phyloP scores from a whole-genome alignment of 177 flowering plant species.

The Tripterygium wilfordii region DNA sequence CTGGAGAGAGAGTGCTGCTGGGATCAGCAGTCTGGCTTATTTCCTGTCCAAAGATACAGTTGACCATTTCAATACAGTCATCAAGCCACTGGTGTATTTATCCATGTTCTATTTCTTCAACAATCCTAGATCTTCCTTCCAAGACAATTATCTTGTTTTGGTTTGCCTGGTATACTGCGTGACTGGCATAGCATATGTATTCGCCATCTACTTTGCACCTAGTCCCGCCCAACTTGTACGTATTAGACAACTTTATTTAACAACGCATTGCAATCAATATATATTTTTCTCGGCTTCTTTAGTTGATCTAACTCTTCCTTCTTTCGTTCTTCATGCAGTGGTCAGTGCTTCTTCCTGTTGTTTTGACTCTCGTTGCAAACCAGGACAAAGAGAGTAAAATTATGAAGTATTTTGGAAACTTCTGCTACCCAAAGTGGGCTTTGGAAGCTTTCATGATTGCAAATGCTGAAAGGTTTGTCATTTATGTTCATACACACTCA shows the following conservation, averaged over 20 bases:
- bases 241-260: background rate
- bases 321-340: constrained; percentile 46
- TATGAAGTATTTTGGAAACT: constrained; percentile 28
- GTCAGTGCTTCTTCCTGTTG: constrained; percentile 95
- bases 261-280: background rate
- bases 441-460: constrained; percentile 21
- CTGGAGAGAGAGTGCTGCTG: constrained; percentile 69
- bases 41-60: constrained; percentile 85
- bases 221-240: constrained; percentile 90
- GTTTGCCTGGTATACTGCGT: constrained; percentile 93
- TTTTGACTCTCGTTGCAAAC: constrained; percentile 82
- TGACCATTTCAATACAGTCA: constrained; percentile 73
- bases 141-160: constrained; percentile 67
- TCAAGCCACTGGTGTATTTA: constrained; percentile 90
- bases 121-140: constrained; percentile 85
- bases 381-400: constrained; percentile 25
- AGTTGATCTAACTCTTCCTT: background rate
- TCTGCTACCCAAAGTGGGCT: constrained; percentile 51
- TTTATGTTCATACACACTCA: too few relatives aligned
- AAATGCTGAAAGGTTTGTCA: constrained; percentile 20
- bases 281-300: background rate
- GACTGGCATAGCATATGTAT: constrained; percentile 85
- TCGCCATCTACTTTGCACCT: constrained; percentile 75
- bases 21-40: constrained; percentile 80
- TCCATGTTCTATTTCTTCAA: constrained; percentile 98